Evolutionary conservation across 2,329 filamentous ascomycete genomes (phyloP).

Genomic region (Cladosporium sp.): DNA sequence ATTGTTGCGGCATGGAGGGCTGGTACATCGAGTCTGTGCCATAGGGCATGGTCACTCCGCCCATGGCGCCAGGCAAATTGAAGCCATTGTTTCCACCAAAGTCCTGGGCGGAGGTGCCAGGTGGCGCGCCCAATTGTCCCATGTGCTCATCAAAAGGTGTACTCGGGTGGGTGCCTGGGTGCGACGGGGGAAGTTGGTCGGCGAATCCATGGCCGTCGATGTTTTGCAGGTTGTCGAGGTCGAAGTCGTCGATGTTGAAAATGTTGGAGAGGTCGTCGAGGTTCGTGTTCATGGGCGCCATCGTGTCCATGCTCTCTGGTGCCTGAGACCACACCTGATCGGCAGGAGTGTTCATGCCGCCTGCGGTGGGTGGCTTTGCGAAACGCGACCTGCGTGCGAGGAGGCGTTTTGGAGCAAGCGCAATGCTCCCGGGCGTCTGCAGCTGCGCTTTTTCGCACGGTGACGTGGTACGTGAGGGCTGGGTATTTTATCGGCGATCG

Average conservation of each 20-base stretch:
- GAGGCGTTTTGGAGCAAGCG: not conserved
- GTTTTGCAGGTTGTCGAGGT: conserved; percentile 24
- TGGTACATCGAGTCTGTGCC: conserved; percentile 22
- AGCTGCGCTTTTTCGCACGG: not conserved
- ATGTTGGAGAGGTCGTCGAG: conserved; percentile 40
- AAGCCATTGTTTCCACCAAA: conserved; percentile 21
- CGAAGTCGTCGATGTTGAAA: conserved; percentile 35
- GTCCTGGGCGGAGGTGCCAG: conserved; percentile 24
- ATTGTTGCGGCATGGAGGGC: conserved; percentile 20
- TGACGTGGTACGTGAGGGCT: not conserved
- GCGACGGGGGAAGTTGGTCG: conserved; percentile 19
- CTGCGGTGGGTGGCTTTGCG: not conserved
- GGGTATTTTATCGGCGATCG: not conserved
- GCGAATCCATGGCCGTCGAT: conserved; percentile 18
- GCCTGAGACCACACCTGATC: conserved; percentile 34
- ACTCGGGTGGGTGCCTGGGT: conserved; percentile 22
- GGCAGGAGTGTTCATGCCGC: conserved; percentile 23
- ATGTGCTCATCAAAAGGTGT: conserved; percentile 26
- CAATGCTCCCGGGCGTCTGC: not conserved
- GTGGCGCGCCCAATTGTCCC: conserved; percentile 15
- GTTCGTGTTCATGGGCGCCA: conserved; percentile 32
- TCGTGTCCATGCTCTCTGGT: conserved; percentile 34
- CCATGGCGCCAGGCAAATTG: not conserved
- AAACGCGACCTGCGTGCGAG: not conserved
- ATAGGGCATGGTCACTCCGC: conserved; percentile 15